Percentiles rank a stretch among this genome's conserved stretches.
Conservation (phyloP, 106 monocot species). For the Amphibolis antarctica region DNA sequence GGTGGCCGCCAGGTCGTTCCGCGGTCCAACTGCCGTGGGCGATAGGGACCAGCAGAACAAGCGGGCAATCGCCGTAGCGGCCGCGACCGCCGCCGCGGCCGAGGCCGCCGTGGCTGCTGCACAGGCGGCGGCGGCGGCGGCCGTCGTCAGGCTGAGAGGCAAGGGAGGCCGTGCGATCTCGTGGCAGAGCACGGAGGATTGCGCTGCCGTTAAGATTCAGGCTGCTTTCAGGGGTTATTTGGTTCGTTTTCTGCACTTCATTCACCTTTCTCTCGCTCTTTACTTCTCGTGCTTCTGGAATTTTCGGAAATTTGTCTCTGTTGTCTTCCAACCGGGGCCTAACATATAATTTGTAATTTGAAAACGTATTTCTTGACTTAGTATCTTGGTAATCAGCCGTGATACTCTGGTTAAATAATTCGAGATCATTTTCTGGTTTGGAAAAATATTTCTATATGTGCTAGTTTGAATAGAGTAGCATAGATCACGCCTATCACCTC, state of each 20-base stretch:
- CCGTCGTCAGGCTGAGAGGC: constrained; percentile 68
- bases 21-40: neutral
- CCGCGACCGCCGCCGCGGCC: no score
- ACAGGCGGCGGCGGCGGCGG: constrained; percentile 58
- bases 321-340: no score
- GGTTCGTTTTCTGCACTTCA: constrained; percentile 26
- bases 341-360: no score
- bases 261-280: neutral
- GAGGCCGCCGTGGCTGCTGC: constrained; percentile 75
- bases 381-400: no score
- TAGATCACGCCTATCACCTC: neutral
- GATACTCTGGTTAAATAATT: neutral
- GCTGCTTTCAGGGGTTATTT: constrained; percentile 75
- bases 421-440: neutral
- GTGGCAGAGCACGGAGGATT: constrained; percentile 28
- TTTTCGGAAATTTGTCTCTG: neutral
- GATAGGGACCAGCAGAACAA: constrained; percentile 36
- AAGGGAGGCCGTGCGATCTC: constrained; percentile 22
- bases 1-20: neutral
- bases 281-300: neutral
- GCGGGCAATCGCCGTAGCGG: constrained; percentile 64
- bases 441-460: neutral
- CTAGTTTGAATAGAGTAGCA: neutral
- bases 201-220: constrained; percentile 72
- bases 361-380: no score